phyloP scores from a whole-genome alignment of 345 rosid genomes.

The Citrus reticulata region DNA sequence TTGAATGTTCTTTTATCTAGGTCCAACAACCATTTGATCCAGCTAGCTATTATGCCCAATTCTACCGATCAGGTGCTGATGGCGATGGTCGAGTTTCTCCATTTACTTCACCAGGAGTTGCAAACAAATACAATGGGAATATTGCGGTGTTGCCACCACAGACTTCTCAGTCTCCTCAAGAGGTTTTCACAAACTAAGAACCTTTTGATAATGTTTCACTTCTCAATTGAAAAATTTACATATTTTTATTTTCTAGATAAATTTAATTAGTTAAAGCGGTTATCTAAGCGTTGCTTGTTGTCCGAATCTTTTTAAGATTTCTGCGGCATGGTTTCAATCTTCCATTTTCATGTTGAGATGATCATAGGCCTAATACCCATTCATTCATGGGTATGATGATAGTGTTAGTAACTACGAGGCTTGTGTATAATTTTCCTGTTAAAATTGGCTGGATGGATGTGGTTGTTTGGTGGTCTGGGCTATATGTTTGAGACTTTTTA shows the following conservation, averaged over 20 bases:
- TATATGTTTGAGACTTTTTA: not conserved
- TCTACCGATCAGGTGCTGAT: constrained; percentile 67
- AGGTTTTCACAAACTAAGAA: constrained; percentile 46
- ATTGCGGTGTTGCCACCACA: constrained; percentile 65
- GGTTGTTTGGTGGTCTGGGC: not conserved
- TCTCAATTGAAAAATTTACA: not conserved
- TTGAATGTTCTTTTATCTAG: constrained; percentile 27
- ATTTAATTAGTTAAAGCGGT: not conserved
- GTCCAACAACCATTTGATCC: constrained; percentile 84
- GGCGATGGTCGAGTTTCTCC: constrained; percentile 83
- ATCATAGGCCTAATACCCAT: not conserved
- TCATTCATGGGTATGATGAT: not conserved
- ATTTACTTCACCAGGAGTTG: constrained; percentile 61
- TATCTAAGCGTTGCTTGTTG: constrained; percentile 1
- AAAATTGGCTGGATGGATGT: not conserved
- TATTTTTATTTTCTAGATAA: not conserved
- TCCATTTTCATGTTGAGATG: not conserved
- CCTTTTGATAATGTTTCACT: constrained; percentile 6
- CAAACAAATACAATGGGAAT: constrained; percentile 77
- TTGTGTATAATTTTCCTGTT: not conserved
- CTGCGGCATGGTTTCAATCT: not conserved
- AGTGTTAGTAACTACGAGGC: not conserved
- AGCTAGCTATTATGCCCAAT: constrained; percentile 70
- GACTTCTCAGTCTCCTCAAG: constrained; percentile 74
- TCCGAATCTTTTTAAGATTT: not conserved